A percentile compares a stretch with the other conserved stretches of the same genome.
These are phyloP conservation scores for Talaromyces marneffei DNA, from an alignment of 2,329 filamentous ascomycete species.

Conservation along the genomic window DNA sequence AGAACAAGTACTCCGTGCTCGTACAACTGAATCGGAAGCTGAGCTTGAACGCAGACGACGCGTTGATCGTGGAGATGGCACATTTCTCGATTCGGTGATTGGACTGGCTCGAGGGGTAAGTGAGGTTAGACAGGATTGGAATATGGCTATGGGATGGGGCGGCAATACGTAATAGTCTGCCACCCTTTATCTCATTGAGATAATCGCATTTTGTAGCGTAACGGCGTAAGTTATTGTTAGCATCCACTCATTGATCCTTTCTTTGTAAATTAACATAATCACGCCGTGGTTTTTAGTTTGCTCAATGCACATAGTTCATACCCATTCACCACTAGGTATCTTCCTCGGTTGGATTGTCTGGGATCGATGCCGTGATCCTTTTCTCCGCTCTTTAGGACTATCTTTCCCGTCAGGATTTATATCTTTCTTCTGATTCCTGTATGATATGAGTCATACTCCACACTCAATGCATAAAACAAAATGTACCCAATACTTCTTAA, in stretches of 20 bases:
- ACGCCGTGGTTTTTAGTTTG: not conserved
- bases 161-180: slow-evolving; percentile 15
- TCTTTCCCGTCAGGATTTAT: not conserved
- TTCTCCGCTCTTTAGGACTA: not conserved
- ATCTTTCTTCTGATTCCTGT: slow-evolving; percentile 9
- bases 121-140: slow-evolving; percentile 23
- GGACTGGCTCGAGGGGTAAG: slow-evolving; percentile 23
- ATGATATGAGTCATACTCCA: not conserved
- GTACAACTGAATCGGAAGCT: slow-evolving; percentile 15
- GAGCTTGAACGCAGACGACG: slow-evolving; percentile 21
- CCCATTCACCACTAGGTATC: not conserved
- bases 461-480: not conserved
- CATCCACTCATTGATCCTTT: not conserved
- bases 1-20: slow-evolving; percentile 1
- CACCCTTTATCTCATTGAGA: not conserved
- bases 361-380: too few relatives aligned
- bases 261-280: not conserved
- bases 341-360: not conserved
- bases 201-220: not conserved
- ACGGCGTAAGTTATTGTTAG: not conserved
- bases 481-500: slow-evolving; percentile 40
- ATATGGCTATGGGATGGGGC: slow-evolving; percentile 23
- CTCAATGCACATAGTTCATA: not conserved
- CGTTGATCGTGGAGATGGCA: slow-evolving; percentile 21
- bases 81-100: slow-evolving; percentile 23